phyloP scores from a whole-genome alignment of 2,329 filamentous ascomycete species.

The Mycogone perniciosa region DNA sequence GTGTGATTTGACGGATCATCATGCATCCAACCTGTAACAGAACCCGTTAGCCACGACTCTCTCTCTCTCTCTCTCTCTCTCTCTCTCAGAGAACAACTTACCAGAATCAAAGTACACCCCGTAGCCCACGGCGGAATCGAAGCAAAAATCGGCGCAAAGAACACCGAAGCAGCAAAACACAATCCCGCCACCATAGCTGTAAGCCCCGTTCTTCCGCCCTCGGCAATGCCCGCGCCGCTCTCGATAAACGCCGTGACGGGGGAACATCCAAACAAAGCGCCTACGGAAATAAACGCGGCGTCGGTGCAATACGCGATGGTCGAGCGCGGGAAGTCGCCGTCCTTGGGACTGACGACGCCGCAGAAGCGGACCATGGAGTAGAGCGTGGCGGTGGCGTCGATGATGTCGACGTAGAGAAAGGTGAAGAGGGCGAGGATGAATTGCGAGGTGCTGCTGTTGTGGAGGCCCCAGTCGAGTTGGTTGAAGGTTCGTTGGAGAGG shows the following conservation, averaged over 20 bases:
- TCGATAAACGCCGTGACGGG: conserved; percentile 72
- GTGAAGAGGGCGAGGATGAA: conserved; percentile 69
- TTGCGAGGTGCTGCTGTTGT: conserved; percentile 46
- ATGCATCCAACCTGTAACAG: conserved; percentile 58
- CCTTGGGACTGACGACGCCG: conserved; percentile 55
- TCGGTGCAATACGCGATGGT: conserved; percentile 73
- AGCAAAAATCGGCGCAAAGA: conserved; percentile 71
- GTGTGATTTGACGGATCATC: conserved; percentile 69
- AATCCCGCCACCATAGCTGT: conserved; percentile 63
- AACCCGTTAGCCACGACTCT: background rate
- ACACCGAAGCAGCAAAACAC: conserved; percentile 65
- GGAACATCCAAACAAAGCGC: conserved; percentile 61
- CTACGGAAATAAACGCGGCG: conserved; percentile 64
- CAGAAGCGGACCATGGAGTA: conserved; percentile 79
- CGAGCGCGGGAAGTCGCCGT: conserved; percentile 80
- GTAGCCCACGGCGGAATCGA: conserved; percentile 75
- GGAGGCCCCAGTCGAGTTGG: conserved; percentile 61
- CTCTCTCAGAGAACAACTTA: conserved; percentile 25
- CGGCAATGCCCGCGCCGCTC: conserved; percentile 67
- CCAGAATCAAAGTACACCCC: conserved; percentile 64
- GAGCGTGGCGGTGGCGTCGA: conserved; percentile 70
- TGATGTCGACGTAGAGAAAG: conserved; percentile 73
- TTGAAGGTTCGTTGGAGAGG: conserved; percentile 59
- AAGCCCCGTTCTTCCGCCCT: conserved; percentile 66
- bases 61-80: background rate